Evolutionary conservation across 1,284 basidiomycete species (phyloP).

Genomic region (Cutaneotrichosporon sp.): DNA sequence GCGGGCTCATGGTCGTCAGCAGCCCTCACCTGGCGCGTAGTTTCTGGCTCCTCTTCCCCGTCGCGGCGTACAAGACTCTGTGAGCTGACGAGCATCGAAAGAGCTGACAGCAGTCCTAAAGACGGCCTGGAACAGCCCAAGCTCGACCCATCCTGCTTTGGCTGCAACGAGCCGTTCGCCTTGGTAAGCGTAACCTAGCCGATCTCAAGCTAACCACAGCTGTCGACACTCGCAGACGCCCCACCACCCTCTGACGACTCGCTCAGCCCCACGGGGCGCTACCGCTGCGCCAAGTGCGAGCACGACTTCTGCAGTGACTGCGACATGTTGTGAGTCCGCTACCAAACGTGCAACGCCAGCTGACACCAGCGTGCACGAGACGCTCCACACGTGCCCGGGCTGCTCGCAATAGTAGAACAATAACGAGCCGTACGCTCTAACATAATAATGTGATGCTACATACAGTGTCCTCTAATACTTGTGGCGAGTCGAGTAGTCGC

Average conservation of each 20-base stretch:
- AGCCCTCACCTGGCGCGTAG: slow-evolving; percentile 89
- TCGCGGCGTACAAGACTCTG: slow-evolving; percentile 38
- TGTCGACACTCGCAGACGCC: slow-evolving; percentile 32
- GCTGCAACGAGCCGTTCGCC: slow-evolving; percentile 68
- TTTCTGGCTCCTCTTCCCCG: slow-evolving; percentile 52
- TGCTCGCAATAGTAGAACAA: slow-evolving; percentile 39
- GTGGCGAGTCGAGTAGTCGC: slow-evolving; percentile 55
- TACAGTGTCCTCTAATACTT: slow-evolving; percentile 41
- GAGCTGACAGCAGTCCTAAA: slow-evolving; percentile 46
- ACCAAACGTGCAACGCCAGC: background rate
- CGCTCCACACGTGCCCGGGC: slow-evolving; percentile 68
- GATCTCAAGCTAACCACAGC: background rate
- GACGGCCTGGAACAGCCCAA: slow-evolving; percentile 46
- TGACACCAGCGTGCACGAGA: slow-evolving; percentile 60
- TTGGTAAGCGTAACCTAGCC: slow-evolving; percentile 13
- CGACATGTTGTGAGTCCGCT: slow-evolving; percentile 60
- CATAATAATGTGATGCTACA: slow-evolving; percentile 5
- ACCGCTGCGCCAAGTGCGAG: slow-evolving; percentile 58
- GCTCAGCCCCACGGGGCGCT: slow-evolving; percentile 74
- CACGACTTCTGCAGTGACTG: slow-evolving; percentile 68
- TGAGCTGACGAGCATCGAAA: background rate
- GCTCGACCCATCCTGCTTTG: slow-evolving; percentile 62
- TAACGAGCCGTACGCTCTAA: slow-evolving; percentile 1
- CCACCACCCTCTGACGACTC: slow-evolving; percentile 61
- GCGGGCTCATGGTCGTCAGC: slow-evolving; percentile 95